Conservation (phyloP, 1,139 yeast genomes). For the Eremothecium gossypii region DNA sequence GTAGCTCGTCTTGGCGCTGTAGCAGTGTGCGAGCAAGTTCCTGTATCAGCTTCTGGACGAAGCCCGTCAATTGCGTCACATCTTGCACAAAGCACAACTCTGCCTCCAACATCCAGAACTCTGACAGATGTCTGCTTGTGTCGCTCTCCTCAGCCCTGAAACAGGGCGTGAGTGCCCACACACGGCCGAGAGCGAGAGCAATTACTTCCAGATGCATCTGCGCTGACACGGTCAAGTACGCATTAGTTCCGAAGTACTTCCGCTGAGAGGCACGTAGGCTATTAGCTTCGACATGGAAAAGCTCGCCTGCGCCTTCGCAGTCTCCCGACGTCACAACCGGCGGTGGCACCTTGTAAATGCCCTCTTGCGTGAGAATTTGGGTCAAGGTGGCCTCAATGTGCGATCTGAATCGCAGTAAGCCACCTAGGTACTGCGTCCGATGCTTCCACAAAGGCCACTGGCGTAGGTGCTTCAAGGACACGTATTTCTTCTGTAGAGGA, state of each 20-base stretch:
- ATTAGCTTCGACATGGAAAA: conserved; percentile 46
- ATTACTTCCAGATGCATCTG: conserved; percentile 85
- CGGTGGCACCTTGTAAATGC: conserved; percentile 68
- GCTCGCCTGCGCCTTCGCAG: conserved; percentile 97
- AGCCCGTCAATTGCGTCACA: conserved; percentile 50
- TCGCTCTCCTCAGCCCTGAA: conserved; percentile 90
- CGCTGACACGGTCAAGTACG: conserved; percentile 80
- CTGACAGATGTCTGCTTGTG: conserved; percentile 85
- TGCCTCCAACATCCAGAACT: conserved; percentile 97
- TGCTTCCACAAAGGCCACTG: conserved; percentile 68
- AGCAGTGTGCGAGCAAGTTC: conserved; percentile 38
- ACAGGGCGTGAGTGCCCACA: conserved; percentile 86
- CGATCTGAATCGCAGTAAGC: conserved; percentile 66
- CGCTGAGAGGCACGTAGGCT: conserved; percentile 1
- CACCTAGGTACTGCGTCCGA: conserved; percentile 56
- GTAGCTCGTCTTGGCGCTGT: conserved; percentile 29
- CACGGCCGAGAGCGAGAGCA: conserved; percentile 65
- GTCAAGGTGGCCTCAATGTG: conserved; percentile 46
- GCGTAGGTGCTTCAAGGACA: conserved; percentile 57
- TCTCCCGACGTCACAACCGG: conserved; percentile 85
- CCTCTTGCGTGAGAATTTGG: conserved; percentile 43
- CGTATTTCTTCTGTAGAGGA: conserved; percentile 78
- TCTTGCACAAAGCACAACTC: conserved; percentile 63
- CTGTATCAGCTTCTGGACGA: conserved; percentile 65
- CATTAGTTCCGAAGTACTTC: conserved; percentile 53